A percentile compares a stretch with the other conserved stretches of the same genome.
These are phyloP conservation scores for Fragosphaeria purpurea DNA, from an alignment of 2,329 filamentous ascomycete genomes.

Conservation along the genomic window DNA sequence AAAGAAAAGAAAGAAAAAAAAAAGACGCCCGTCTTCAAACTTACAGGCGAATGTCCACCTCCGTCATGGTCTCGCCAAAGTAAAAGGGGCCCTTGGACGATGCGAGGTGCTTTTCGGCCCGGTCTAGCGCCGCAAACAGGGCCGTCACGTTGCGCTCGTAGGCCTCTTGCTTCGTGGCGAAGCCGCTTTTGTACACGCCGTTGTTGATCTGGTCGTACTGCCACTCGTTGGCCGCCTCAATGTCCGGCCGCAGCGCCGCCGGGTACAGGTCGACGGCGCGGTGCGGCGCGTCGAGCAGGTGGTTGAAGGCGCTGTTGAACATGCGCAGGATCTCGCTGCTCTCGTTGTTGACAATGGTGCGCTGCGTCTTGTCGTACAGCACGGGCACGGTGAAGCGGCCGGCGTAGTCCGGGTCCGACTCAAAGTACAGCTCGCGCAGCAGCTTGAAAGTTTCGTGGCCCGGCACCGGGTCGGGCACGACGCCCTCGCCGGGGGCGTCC, in stretches of 20 bases:
- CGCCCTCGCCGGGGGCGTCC: constrained; percentile 48
- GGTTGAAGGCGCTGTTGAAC: constrained; percentile 74
- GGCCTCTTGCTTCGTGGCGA: constrained; percentile 72
- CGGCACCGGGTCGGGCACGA: constrained; percentile 57
- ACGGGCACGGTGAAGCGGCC: constrained; percentile 84
- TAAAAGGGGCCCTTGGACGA: constrained; percentile 51
- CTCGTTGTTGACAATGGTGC: constrained; percentile 82
- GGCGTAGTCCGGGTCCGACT: constrained; percentile 57
- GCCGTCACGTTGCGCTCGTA: constrained; percentile 64
- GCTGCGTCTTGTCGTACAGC: constrained; percentile 67
- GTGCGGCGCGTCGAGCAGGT: constrained; percentile 50
- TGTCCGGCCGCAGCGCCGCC: constrained; percentile 47
- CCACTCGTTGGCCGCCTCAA: constrained; percentile 73
- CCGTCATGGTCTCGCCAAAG: constrained; percentile 66
- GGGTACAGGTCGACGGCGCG: constrained; percentile 60
- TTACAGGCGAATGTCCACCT: constrained; percentile 67
- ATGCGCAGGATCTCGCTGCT: constrained; percentile 88
- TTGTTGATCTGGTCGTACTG: constrained; percentile 67
- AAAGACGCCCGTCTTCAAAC: constrained; percentile 14
- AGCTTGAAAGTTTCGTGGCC: constrained; percentile 60
- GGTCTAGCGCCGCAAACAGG: constrained; percentile 70
- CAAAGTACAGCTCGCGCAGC: constrained; percentile 72
- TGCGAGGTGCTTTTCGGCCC: constrained; percentile 60
- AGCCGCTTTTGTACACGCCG: constrained; percentile 67
- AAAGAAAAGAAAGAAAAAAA: neutral